Conservation (phyloP, 1,139 yeast species). For the Magnusiomyces suaveolens region DNA sequence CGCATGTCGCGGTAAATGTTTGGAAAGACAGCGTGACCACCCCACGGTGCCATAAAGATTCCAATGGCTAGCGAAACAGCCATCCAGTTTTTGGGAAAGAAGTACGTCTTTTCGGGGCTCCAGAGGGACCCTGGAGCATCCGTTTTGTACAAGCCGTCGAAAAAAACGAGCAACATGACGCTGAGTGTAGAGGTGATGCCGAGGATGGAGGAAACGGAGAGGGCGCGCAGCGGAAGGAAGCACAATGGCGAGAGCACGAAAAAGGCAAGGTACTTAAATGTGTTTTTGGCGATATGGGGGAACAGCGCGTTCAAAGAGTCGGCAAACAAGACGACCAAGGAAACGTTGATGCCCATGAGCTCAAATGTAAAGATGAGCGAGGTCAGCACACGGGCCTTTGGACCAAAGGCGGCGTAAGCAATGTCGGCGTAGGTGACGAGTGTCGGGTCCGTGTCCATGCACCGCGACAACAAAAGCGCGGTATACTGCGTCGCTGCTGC, state of each 20-base stretch:
- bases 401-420: slow-evolving; percentile 66
- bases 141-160: slow-evolving; percentile 52
- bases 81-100: slow-evolving; percentile 44
- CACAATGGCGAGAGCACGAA: slow-evolving; percentile 53
- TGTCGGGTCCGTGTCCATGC: slow-evolving; percentile 65
- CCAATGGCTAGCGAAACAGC: slow-evolving; percentile 57
- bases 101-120: slow-evolving; percentile 38
- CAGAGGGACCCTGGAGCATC: slow-evolving; percentile 59
- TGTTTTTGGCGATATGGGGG: slow-evolving; percentile 40
- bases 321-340: slow-evolving; percentile 70
- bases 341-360: slow-evolving; percentile 65
- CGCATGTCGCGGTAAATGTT: slow-evolving; percentile 75
- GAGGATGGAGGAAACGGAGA: slow-evolving; percentile 61
- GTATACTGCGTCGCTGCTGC: slow-evolving; percentile 60
- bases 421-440: slow-evolving; percentile 83
- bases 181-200: slow-evolving; percentile 68
- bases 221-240: slow-evolving; percentile 60
- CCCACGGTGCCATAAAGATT: slow-evolving; percentile 79
- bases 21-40: slow-evolving; percentile 83
- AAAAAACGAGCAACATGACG: slow-evolving; percentile 47
- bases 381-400: slow-evolving; percentile 50
- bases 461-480: slow-evolving; percentile 53
- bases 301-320: slow-evolving; percentile 67
- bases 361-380: slow-evolving; percentile 69
- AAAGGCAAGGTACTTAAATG: slow-evolving; percentile 51